Conservation (phyloP, 1,284 basidiomycete genomes). For the Megacollybia platyphylla region DNA sequence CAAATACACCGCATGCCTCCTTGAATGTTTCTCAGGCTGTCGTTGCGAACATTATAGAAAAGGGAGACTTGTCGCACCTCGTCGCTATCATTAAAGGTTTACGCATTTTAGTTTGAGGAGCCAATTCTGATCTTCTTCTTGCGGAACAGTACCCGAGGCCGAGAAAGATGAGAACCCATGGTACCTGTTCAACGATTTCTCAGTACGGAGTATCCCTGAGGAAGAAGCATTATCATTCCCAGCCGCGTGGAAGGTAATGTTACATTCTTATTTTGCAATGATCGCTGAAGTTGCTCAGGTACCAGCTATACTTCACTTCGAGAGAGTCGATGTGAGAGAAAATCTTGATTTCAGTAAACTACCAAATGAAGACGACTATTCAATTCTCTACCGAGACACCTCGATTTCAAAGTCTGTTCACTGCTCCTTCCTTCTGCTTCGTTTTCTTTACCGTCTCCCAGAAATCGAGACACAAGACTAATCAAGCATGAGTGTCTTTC, state of each 20-base stretch:
- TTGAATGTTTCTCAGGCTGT: constrained; percentile 38
- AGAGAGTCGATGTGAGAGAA: constrained; percentile 54
- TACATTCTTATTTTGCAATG: background rate
- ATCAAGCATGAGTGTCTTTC: constrained; percentile 73
- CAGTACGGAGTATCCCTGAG: constrained; percentile 75
- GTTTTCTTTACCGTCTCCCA: constrained; percentile 13
- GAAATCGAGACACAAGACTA: constrained; percentile 61
- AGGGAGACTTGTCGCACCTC: constrained; percentile 73
- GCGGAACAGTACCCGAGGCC: constrained; percentile 47
- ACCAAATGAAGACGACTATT: constrained; percentile 57
- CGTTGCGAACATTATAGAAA: constrained; percentile 74
- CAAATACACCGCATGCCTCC: background rate
- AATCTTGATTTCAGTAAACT: constrained; percentile 55
- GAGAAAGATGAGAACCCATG: constrained; percentile 46
- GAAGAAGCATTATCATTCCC: constrained; percentile 82
- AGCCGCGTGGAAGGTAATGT: constrained; percentile 77
- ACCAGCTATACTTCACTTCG: constrained; percentile 81
- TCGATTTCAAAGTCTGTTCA: constrained; percentile 72
- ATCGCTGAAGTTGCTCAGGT: constrained; percentile 32
- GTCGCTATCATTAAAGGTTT: constrained; percentile 80
- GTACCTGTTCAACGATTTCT: constrained; percentile 97
- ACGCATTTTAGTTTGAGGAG: constrained; percentile 5
- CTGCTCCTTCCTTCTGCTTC: background rate
- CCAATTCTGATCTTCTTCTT: constrained; percentile 1
- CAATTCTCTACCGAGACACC: constrained; percentile 77